A percentile compares a stretch with the other conserved stretches of the same genome.
phyloP scores from a whole-genome alignment of 306 rosid species.

The Malus orientalis region DNA sequence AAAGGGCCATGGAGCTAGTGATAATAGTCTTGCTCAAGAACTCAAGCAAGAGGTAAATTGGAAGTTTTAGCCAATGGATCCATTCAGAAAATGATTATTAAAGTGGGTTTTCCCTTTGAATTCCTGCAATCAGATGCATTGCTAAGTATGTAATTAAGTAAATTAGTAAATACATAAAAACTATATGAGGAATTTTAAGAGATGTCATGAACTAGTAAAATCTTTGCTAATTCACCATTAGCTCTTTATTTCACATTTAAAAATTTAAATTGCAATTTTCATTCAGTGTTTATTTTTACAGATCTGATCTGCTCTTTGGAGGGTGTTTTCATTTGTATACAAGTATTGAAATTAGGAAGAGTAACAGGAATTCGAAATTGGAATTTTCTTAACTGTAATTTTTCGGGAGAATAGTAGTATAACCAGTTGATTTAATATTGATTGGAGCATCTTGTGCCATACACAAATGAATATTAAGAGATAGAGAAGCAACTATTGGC shows the following conservation, averaged over 20 bases:
- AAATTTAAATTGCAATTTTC: neutral
- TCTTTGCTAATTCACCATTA: neutral
- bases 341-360: no score
- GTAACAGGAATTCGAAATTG: no score
- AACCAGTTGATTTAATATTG: no score
- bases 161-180: neutral
- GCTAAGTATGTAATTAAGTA: neutral
- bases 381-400: no score
- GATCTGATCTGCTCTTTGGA: neutral
- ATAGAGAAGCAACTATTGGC: no score
- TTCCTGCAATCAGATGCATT: neutral
- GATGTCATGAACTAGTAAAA: neutral
- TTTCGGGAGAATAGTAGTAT: no score
- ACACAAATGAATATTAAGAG: no score
- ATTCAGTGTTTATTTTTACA: neutral
- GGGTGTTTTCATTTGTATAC: no score
- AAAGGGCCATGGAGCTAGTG: conserved; percentile 40
- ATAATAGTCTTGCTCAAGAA: conserved; percentile 46
- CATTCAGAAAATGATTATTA: neutral
- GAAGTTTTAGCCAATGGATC: neutral
- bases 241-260: neutral
- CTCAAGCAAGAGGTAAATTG: conserved; percentile 56
- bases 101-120: neutral
- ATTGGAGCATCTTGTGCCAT: no score
- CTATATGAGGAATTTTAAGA: neutral